Evolutionary conservation across 1,284 basidiomycete species (phyloP), one percentile per base, ranked within the genome.

Genomic region (Sanghuangporus sanghuang): DNA sequence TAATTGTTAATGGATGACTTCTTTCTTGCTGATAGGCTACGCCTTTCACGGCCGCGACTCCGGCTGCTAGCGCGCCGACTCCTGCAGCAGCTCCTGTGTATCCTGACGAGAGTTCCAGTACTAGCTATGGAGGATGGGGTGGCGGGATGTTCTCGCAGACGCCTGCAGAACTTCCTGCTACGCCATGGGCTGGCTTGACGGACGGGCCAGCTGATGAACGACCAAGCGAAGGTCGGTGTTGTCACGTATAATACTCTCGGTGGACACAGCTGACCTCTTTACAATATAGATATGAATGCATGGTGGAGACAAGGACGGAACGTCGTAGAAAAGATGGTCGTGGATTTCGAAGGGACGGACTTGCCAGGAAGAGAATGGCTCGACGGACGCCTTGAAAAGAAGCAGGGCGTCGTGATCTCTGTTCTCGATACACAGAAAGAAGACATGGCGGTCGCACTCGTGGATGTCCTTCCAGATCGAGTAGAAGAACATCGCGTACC

Each of bases 51-150:
- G 65, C 61, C 1, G 57, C 39, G 18, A 66, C 65, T 48, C 65
- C 65, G 18, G 55, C 46, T 18, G 61, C 62, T n/a, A 62, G 38
- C 59, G 63, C 63, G 6, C 59, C 63, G 18, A 64, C 63, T 18
- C 60, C 64, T 42, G 55, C 32, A n/a, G 62, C 52, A 16, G 63
- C 50, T 52, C 50, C 52, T 7, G 38, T 21, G 11, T 56, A 35
- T 27, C 23, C 23, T 38, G 54, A 38, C 35, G 54, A 38, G 14
- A 3, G 12, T 23, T 52, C 27, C 21, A 14, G 50, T 21, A 8
- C 50, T 9, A 5, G 32, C 50, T n/a, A 32, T 32, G 27, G 27
- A 32, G 27, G 27, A 58, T 40, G 21, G 38, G 36, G 40, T 32
- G n/a, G 56, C 4, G 56, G 27, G 39, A 32, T 7, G 8, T 16